Percentiles rank a stretch among this genome's conserved stretches.
phyloP scores from a whole-genome alignment of 805 yeast species.

The Candida anglica region DNA sequence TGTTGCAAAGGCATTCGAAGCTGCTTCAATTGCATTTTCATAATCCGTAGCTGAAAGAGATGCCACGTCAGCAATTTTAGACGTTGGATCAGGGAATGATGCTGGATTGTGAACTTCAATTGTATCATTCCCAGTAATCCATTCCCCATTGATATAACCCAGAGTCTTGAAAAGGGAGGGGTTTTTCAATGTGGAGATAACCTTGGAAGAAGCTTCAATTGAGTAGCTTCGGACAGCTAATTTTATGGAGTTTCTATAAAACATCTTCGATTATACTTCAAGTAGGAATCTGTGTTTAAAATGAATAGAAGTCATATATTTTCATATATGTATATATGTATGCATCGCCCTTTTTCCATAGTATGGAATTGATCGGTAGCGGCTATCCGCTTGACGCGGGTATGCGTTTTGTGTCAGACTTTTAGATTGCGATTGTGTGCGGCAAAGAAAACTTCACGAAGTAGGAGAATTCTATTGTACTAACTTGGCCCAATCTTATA shows the following conservation, averaged over 20 bases:
- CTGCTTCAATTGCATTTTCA: constrained; percentile 51
- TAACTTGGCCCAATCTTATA: too few species aligned
- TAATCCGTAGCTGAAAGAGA: constrained; percentile 48
- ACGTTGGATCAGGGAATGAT: constrained; percentile 33
- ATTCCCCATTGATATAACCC: constrained; percentile 69
- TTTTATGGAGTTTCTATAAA: neutral
- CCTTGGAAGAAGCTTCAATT: constrained; percentile 5
- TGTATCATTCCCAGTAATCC: constrained; percentile 48
- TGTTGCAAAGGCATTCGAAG: constrained; percentile 47
- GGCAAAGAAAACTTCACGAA: too few species aligned
- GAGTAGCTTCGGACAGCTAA: constrained; percentile 1
- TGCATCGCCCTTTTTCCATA: too few species aligned
- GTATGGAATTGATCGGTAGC: too few species aligned
- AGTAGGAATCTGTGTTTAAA: too few species aligned
- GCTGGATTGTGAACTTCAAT: constrained; percentile 82
- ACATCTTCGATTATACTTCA: too few species aligned
- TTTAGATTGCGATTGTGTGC: too few species aligned
- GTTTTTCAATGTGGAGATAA: constrained; percentile 32
- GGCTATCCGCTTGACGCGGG: too few species aligned
- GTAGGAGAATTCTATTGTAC: too few species aligned
- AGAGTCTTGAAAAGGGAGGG: constrained; percentile 52
- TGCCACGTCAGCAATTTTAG: constrained; percentile 49
- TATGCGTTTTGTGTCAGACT: too few species aligned
- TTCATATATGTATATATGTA: too few species aligned
- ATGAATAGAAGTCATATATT: too few species aligned